Percentiles rank a stretch among this genome's conserved stretches.
phyloP scores from a whole-genome alignment of 306 rosid genomes.

The Lathyrus sativus region DNA sequence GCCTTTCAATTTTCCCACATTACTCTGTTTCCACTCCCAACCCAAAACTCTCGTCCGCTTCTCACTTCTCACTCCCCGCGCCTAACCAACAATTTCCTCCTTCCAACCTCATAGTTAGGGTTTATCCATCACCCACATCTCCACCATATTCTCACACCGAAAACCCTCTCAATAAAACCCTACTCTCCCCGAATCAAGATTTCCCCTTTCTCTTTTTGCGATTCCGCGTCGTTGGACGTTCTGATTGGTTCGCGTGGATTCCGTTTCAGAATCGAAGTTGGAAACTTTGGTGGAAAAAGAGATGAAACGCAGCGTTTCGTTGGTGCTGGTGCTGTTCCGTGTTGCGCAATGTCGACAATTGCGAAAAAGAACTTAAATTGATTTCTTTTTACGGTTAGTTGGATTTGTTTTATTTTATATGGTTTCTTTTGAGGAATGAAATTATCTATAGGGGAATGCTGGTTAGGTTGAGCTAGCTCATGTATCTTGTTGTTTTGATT shows the following conservation, averaged over 20 bases:
- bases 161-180: constrained; percentile 27
- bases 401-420: background rate
- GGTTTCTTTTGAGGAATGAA: background rate
- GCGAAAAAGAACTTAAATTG: no score
- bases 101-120: constrained; percentile 27
- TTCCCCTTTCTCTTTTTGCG: background rate
- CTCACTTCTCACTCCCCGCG: constrained; percentile 11
- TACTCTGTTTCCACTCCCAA: constrained; percentile 2
- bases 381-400: background rate
- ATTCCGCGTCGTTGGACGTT: background rate
- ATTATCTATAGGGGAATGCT: background rate
- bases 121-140: background rate
- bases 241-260: background rate
- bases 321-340: background rate
- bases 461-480: constrained; percentile 4
- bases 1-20: background rate
- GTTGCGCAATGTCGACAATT: constrained; percentile 6
- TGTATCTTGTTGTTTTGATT: constrained; percentile 6
- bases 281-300: background rate
- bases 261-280: background rate
- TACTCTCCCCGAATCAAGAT: background rate
- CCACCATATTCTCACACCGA: background rate
- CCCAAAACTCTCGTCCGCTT: background rate
- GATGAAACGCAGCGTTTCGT: background rate
- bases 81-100: background rate